Evolutionary conservation across 1,139 yeast species (phyloP).

Genomic region (Candida tunisiensis): DNA sequence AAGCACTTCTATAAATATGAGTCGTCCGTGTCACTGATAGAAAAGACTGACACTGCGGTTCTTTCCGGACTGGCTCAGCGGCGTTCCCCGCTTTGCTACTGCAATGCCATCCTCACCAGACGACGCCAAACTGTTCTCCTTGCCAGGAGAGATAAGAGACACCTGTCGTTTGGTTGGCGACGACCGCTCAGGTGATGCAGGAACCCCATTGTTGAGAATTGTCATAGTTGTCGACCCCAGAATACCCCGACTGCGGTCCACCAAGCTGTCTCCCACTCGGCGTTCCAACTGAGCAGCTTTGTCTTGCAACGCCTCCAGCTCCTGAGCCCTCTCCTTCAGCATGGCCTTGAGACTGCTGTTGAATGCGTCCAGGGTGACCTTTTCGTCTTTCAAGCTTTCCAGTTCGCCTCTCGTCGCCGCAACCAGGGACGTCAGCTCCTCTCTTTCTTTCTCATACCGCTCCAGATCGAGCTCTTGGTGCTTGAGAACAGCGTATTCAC

Average conservation of each 20-base stretch:
- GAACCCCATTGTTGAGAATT: conserved; percentile 7
- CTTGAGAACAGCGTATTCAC: too few species aligned
- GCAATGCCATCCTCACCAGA: conserved; percentile 10
- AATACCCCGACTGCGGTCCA: conserved; percentile 17
- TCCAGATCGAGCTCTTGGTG: too few species aligned
- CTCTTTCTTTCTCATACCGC: too few species aligned
- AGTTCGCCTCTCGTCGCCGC: too few species aligned
- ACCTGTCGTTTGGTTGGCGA: conserved; percentile 10
- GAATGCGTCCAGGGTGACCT: too few species aligned
- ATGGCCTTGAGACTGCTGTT: conserved; percentile 13
- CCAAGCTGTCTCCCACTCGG: conserved; percentile 11
- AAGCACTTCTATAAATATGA: too few species aligned
- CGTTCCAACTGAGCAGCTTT: conserved; percentile 14
- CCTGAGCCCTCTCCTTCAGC: conserved; percentile 11
- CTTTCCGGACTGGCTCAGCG: conserved; percentile 5
- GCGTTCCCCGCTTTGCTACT: conserved; percentile 10
- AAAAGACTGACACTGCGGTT: conserved; percentile 17
- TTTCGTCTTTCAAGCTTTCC: too few species aligned
- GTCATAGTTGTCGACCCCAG: conserved; percentile 18
- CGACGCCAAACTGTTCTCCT: conserved; percentile 8
- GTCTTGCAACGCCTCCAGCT: conserved; percentile 11
- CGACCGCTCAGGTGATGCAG: background rate
- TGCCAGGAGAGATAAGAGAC: conserved; percentile 12
- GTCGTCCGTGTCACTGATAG: too few species aligned
- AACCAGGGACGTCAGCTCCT: too few species aligned